phyloP scores from a whole-genome alignment of 78 protist species.

The Guillardia theta region DNA sequence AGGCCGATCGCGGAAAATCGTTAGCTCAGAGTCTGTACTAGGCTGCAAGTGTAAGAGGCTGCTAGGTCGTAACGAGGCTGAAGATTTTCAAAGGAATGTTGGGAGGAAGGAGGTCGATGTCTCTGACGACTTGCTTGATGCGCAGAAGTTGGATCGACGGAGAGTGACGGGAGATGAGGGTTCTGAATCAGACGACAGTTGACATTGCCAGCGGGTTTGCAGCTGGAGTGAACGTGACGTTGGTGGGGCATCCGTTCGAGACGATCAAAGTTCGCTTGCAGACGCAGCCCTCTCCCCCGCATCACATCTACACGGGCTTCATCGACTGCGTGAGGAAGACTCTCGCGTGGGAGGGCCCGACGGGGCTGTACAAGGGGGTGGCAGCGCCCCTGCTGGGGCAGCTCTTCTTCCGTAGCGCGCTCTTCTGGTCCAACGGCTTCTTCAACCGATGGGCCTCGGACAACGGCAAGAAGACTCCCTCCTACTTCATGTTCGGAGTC shows the following conservation, averaged over 20 bases:
- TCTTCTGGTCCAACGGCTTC: not conserved
- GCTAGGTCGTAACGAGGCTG: too few relatives aligned
- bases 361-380: not conserved
- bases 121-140: too few relatives aligned
- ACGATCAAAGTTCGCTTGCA: not conserved
- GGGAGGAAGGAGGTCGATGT: too few relatives aligned
- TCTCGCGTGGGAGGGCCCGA: not conserved
- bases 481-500: not conserved
- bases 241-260: not conserved
- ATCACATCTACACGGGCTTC: not conserved
- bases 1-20: too few relatives aligned
- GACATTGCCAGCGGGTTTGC: too few relatives aligned
- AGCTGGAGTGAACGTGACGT: too few relatives aligned
- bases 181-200: too few relatives aligned
- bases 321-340: not conserved
- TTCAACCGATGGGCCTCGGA: not conserved
- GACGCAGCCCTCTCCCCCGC: not conserved
- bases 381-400: not conserved
- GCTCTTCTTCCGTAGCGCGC: not conserved
- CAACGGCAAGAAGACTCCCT: not conserved
- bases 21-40: too few relatives aligned
- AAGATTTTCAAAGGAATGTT: too few relatives aligned
- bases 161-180: too few relatives aligned
- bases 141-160: too few relatives aligned
- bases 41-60: too few relatives aligned